A percentile compares a stretch with the other conserved stretches of the same genome.
These are phyloP conservation scores for Kodamaea fukazawae DNA, from an alignment of 805 yeast genomes.

Conservation along the genomic window DNA sequence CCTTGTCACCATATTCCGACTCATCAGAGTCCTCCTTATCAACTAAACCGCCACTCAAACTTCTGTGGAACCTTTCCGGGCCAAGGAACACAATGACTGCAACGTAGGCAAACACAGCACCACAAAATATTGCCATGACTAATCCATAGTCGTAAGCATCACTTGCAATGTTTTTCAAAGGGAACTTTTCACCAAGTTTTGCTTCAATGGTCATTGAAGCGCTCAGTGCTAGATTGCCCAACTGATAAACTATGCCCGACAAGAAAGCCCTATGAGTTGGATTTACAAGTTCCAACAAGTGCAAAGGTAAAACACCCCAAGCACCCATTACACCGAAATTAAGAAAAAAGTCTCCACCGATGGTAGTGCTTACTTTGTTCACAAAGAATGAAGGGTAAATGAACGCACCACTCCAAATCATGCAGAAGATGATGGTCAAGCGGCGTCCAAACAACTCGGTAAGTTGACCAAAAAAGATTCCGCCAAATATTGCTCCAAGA, in stretches of 20 bases:
- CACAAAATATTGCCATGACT: slow-evolving; percentile 69
- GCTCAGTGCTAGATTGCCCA: slow-evolving; percentile 70
- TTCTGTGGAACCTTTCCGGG: slow-evolving; percentile 51
- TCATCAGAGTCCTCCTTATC: slow-evolving; percentile 2
- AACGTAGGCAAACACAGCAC: slow-evolving; percentile 57
- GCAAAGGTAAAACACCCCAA: slow-evolving; percentile 71
- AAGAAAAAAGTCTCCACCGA: slow-evolving; percentile 61
- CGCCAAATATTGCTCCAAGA: slow-evolving; percentile 67
- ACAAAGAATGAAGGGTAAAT: slow-evolving; percentile 47
- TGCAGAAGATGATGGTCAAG: slow-evolving; percentile 40
- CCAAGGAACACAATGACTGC: slow-evolving; percentile 50
- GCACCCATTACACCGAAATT: slow-evolving; percentile 69
- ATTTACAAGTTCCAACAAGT: slow-evolving; percentile 58
- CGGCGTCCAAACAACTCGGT: slow-evolving; percentile 63
- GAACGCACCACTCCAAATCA: slow-evolving; percentile 49
- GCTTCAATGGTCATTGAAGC: slow-evolving; percentile 73
- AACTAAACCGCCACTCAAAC: slow-evolving; percentile 15
- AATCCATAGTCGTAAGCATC: slow-evolving; percentile 56
- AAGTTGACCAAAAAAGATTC: slow-evolving; percentile 56
- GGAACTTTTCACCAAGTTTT: slow-evolving; percentile 58
- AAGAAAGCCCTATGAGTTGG: slow-evolving; percentile 55
- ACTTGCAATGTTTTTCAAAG: slow-evolving; percentile 30
- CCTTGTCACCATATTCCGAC: not conserved
- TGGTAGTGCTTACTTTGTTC: slow-evolving; percentile 23
- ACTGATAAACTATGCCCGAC: slow-evolving; percentile 62